A percentile compares a stretch with the other conserved stretches of the same genome.
Conservation (phyloP, 305 asterid genomes). For the Fraxinus sp. region DNA sequence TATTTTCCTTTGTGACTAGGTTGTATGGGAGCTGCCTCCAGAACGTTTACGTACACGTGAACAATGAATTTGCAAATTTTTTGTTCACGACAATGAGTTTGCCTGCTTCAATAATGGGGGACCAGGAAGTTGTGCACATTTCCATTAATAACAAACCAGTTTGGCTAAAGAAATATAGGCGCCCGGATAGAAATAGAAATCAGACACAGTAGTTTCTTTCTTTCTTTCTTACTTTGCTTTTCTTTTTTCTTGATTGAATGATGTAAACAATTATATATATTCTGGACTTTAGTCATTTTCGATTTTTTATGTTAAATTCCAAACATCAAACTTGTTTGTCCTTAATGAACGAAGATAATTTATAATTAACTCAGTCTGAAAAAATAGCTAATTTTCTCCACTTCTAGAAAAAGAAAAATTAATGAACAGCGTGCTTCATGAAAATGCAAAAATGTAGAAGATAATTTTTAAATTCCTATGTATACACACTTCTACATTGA, state of each 20-base stretch:
- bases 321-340: background rate
- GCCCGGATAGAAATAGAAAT: background rate
- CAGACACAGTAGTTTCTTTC: background rate
- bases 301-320: background rate
- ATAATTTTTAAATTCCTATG: too few relatives aligned
- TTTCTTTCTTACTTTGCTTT: too few relatives aligned
- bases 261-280: background rate
- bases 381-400: too few relatives aligned
- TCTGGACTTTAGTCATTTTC: background rate
- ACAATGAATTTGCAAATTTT: background rate
- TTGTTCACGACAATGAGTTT: background rate
- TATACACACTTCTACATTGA: too few relatives aligned
- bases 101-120: background rate
- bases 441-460: too few relatives aligned
- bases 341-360: background rate
- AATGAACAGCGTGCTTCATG: too few relatives aligned
- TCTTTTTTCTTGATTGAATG: background rate
- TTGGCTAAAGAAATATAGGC: background rate
- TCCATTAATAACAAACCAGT: background rate
- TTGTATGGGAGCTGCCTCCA: background rate
- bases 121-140: background rate
- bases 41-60: background rate
- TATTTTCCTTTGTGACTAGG: background rate
- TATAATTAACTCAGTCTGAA: too few relatives aligned
- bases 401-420: too few relatives aligned